A percentile compares a stretch with the other conserved stretches of the same genome.
Conservation (phyloP, 179 eudicot species). For the Gypsophila paniculata region DNA sequence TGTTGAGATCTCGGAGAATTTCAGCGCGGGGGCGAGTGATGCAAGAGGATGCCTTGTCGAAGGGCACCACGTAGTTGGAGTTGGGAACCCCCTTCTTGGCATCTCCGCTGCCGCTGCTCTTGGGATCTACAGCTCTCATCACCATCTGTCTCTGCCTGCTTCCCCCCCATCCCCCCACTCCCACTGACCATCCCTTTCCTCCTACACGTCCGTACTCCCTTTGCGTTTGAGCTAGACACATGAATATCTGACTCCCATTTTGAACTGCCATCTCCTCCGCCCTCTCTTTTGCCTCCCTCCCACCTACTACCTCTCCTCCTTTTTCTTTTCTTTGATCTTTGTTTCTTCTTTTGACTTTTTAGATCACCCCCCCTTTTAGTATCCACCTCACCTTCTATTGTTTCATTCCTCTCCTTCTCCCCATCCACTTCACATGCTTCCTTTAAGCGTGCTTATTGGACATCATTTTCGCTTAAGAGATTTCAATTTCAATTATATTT, state of each 20-base stretch:
- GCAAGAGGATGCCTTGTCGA: slow-evolving; percentile 55
- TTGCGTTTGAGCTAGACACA: background rate
- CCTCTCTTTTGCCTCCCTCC: no score
- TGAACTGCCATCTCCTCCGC: slow-evolving; percentile 34
- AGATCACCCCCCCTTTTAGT: no score
- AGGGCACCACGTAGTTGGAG: slow-evolving; percentile 82
- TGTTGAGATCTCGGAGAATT: slow-evolving; percentile 84
- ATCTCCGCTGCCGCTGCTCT: slow-evolving; percentile 24
- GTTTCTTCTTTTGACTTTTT: background rate
- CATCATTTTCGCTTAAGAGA: no score
- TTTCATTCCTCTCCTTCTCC: no score
- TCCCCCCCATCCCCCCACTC: background rate
- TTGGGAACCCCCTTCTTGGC: slow-evolving; percentile 41
- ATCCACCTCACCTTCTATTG: no score
- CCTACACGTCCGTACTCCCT: background rate
- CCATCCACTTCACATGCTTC: no score
- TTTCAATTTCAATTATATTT: no score
- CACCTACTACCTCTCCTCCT: slow-evolving; percentile 25
- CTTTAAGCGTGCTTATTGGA: no score
- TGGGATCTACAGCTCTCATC: slow-evolving; percentile 34
- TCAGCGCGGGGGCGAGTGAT: slow-evolving; percentile 84
- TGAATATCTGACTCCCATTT: slow-evolving; percentile 13
- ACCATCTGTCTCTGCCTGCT: background rate
- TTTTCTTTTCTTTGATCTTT: background rate
- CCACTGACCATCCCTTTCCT: no score